phyloP scores from a whole-genome alignment of 352 stramenopile genomes.

The Phytophthora ohioensis region DNA sequence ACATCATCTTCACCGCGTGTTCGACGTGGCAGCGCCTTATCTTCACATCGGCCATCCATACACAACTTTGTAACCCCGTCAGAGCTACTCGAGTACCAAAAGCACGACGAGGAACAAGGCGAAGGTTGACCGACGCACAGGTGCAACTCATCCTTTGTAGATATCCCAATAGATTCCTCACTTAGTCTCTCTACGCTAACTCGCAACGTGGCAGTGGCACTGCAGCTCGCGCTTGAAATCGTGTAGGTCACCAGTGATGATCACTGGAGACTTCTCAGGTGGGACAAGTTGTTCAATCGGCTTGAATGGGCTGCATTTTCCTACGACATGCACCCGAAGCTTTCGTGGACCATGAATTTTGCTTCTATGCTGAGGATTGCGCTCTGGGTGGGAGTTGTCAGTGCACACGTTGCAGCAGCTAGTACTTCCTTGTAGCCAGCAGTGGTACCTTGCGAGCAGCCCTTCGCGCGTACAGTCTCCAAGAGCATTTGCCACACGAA shows the following conservation, averaged over 20 bases:
- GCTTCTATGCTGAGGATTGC: conserved; percentile 3
- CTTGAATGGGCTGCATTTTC: conserved; percentile 65
- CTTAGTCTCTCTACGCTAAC: conserved; percentile 7
- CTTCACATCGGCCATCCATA: conserved; percentile 52
- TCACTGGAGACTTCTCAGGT: conserved; percentile 52
- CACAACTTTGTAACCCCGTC: conserved; percentile 64
- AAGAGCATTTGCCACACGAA: conserved; percentile 52
- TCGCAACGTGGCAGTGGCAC: conserved; percentile 54
- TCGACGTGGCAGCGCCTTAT: conserved; percentile 16
- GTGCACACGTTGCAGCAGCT: conserved; percentile 29
- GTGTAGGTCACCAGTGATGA: conserved; percentile 64
- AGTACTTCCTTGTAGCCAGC: conserved; percentile 59
- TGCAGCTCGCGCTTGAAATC: conserved; percentile 67
- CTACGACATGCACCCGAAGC: conserved; percentile 80
- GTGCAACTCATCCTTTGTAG: conserved; percentile 17
- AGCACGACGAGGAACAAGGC: conserved; percentile 24
- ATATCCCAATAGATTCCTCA: conserved; percentile 33
- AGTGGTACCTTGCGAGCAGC: conserved; percentile 54
- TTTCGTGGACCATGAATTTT: conserved; percentile 46
- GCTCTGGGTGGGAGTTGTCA: background rate
- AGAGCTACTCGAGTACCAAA: conserved; percentile 73
- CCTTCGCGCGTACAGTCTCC: conserved; percentile 49
- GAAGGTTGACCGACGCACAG: conserved; percentile 20
- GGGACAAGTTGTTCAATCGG: conserved; percentile 68
- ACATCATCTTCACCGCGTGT: background rate